Evolutionary conservation across 2,329 filamentous ascomycete species (phyloP).

Genomic region (Karstenula rhodostoma): DNA sequence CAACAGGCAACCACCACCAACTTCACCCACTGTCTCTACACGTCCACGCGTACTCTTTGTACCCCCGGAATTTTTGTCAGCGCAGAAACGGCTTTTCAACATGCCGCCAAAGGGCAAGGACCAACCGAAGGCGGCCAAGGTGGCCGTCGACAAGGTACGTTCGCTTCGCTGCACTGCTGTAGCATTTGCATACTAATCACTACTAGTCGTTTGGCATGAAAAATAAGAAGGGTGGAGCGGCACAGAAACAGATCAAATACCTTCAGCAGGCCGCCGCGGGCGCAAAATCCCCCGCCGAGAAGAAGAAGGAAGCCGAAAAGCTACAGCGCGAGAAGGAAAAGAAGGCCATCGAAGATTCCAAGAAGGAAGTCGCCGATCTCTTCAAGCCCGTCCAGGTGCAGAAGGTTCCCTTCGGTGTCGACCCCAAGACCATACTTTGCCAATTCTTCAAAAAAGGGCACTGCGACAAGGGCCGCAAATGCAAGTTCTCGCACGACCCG

Average conservation of each 20-base stretch:
- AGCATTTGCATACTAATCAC: conserved; percentile 15
- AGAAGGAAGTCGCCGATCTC: conserved; percentile 79
- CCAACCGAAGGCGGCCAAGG: conserved; percentile 63
- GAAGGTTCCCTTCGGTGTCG: conserved; percentile 96
- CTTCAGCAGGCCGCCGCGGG: conserved; percentile 71
- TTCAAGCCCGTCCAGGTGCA: conserved; percentile 95
- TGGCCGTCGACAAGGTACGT: conserved; percentile 79
- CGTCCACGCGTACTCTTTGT: background rate
- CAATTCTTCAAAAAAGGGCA: conserved; percentile 97
- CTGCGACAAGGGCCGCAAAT: conserved; percentile 92
- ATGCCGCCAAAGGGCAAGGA: conserved; percentile 75
- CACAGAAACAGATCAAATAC: conserved; percentile 78
- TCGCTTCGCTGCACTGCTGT: background rate
- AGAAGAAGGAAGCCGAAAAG: conserved; percentile 75
- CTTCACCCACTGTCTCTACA: conserved; percentile 25
- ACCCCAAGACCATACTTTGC: conserved; percentile 96
- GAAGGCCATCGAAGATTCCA: conserved; percentile 84
- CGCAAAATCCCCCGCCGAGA: conserved; percentile 85
- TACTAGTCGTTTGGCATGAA: conserved; percentile 94
- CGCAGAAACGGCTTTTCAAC: conserved; percentile 43
- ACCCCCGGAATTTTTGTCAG: background rate
- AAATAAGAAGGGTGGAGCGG: conserved; percentile 95
- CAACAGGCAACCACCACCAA: conserved; percentile 28
- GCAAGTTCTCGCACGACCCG: conserved; percentile 96
- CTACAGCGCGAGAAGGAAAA: conserved; percentile 82